Evolutionary conservation across 1,139 yeast genomes (phyloP), one percentile per base, ranked within the genome.

Genomic region (Scheffersomyces quercinus): DNA sequence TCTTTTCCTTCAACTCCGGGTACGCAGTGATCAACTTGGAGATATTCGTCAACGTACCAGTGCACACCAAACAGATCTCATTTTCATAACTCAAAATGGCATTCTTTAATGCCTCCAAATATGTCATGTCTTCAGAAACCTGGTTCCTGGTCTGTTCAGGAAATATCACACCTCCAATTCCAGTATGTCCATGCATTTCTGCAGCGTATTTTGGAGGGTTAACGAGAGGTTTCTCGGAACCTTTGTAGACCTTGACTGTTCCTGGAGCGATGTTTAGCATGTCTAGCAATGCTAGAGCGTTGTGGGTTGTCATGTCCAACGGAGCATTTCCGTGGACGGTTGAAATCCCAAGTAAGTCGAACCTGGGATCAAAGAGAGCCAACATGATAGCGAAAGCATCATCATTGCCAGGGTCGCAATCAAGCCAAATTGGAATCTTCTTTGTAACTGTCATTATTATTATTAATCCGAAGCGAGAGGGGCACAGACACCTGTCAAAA

Each of bases 361-460:
- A 79, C 34, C 73, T 65, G 0, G 87, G 87, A 49, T 81, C 76
- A 58, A 76, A 81, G 4, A 81, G 67, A 0, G 88, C 80, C 33
- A 89, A 55, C 14, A 87, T 67, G 6, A 89, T 71, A 8, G 95
- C 96, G 41, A 88, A 78, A 2, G 89, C 87, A 57, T 89, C 97
- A 59, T 89, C 97, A 55, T 87, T 93, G 2, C 96, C 96, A 0
- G 96, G 95, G 59, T 89, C 97, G 59, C 96, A 89, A 65, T 89
- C 97, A n/a, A 89, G 62, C 96, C 97, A 87, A 5, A 88, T 56
- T 0, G 91, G 91, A 15, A 84, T 68, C 29, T 41, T 47, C 20
- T 53, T 50, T 33, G 39, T 44, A 15, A 51, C 40, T 2, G 60
- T 58, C 64, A 59, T 60, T 8, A 6, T 39, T 8, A 6, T 39